phyloP scores from a whole-genome alignment of 805 yeast genomes.

The Peterozyma xylosa region DNA sequence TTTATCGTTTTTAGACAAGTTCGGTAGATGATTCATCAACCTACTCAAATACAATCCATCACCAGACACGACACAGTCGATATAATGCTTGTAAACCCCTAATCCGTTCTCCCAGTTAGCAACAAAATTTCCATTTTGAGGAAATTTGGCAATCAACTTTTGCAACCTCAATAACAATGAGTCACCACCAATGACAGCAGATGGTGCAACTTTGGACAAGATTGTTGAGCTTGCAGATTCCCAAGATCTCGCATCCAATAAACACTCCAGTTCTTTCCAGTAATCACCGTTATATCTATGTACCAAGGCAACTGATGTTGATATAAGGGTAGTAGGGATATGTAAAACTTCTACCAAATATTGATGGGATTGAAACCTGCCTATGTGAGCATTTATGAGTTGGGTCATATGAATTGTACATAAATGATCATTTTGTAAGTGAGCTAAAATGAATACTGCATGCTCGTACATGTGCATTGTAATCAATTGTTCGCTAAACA shows the following conservation, averaged over 20 bases:
- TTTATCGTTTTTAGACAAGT: constrained; percentile 21
- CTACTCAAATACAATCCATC: constrained; percentile 12
- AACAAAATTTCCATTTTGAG: constrained; percentile 26
- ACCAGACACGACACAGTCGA: constrained; percentile 15
- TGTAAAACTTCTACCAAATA: constrained; percentile 30
- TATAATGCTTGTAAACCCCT: constrained; percentile 46
- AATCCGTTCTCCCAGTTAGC: constrained; percentile 52
- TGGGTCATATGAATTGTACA: constrained; percentile 34
- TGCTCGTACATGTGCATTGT: constrained; percentile 43
- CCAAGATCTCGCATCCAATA: constrained; percentile 53
- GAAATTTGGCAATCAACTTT: constrained; percentile 33
- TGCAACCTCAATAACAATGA: constrained; percentile 19
- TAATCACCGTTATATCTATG: constrained; percentile 42
- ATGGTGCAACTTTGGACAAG: constrained; percentile 62
- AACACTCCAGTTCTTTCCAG: constrained; percentile 52
- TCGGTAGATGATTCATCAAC: constrained; percentile 27
- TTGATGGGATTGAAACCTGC: constrained; percentile 15
- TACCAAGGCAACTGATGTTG: constrained; percentile 54
- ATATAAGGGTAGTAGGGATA: constrained; percentile 40
- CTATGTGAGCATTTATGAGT: constrained; percentile 26
- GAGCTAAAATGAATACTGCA: constrained; percentile 57
- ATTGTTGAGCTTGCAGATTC: constrained; percentile 58
- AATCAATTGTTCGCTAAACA: constrained; percentile 46
- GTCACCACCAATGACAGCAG: constrained; percentile 46
- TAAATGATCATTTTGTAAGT: constrained; percentile 38